Percentiles rank a stretch among this genome's conserved stretches.
phyloP scores from a whole-genome alignment of 345 rosid species.

The Dovyalis caffra region DNA sequence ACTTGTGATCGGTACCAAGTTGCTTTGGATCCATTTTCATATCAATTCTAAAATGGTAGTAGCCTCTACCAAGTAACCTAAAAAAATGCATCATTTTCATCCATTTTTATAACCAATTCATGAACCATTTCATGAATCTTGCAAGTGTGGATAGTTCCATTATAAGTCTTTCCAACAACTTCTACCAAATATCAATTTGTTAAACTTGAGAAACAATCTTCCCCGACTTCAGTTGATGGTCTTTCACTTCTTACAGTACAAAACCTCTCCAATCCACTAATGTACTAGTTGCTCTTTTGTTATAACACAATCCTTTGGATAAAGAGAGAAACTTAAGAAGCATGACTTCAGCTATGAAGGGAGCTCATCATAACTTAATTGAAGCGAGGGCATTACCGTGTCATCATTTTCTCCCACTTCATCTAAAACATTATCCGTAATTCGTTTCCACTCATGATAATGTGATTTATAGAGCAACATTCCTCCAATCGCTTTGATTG shows the following conservation, averaged over 20 bases:
- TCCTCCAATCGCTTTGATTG: slow-evolving; percentile 62
- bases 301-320: slow-evolving; percentile 63
- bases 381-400: slow-evolving; percentile 60
- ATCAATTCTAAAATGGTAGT: slow-evolving; percentile 47
- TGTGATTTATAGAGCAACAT: slow-evolving; percentile 46
- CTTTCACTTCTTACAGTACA: slow-evolving; percentile 41
- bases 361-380: slow-evolving; percentile 67
- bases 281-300: slow-evolving; percentile 54
- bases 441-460: slow-evolving; percentile 50
- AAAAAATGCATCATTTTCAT: slow-evolving; percentile 47
- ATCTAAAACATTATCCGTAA: slow-evolving; percentile 46
- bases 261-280: slow-evolving; percentile 78
- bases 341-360: slow-evolving; percentile 64
- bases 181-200: slow-evolving; percentile 60
- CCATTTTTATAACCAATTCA: slow-evolving; percentile 35
- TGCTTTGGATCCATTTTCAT: slow-evolving; percentile 36
- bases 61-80: slow-evolving; percentile 25
- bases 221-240: slow-evolving; percentile 55
- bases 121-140: slow-evolving; percentile 50
- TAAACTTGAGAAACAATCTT: slow-evolving; percentile 52
- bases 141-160: slow-evolving; percentile 46
- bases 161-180: slow-evolving; percentile 58
- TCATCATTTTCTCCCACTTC: slow-evolving; percentile 49
- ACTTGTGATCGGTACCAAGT: slow-evolving; percentile 36
- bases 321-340: slow-evolving; percentile 61